These are phyloP conservation scores for Fusarium staphyleae DNA, from an alignment of 2,329 filamentous ascomycete species.

Conservation along the genomic window DNA sequence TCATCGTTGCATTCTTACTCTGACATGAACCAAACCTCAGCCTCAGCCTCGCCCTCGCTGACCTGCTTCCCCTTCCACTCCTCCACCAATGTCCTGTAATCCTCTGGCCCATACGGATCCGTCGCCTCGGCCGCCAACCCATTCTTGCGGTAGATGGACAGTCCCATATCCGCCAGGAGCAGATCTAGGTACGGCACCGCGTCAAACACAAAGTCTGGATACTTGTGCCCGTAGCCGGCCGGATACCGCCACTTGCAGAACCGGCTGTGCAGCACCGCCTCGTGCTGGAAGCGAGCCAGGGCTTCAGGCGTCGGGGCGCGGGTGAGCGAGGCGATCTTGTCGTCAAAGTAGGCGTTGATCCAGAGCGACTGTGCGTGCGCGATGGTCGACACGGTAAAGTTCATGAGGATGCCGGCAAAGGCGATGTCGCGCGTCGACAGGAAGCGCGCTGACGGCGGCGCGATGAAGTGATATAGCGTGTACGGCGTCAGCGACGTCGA, in stretches of 20 bases:
- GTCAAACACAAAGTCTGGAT: slow-evolving; percentile 79
- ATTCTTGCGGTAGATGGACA: slow-evolving; percentile 63
- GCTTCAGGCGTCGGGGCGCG: slow-evolving; percentile 38
- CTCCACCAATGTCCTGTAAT: slow-evolving; percentile 61
- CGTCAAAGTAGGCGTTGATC: slow-evolving; percentile 68
- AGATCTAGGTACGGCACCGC: slow-evolving; percentile 75
- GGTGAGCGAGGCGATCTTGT: slow-evolving; percentile 37
- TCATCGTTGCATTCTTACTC: background rate
- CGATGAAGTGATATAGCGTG: slow-evolving; percentile 56
- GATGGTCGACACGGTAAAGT: slow-evolving; percentile 52
- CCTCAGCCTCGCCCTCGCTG: background rate
- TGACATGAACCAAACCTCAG: background rate
- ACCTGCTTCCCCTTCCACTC: slow-evolving; percentile 56
- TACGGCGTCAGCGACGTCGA: slow-evolving; percentile 42
- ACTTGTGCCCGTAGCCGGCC: slow-evolving; percentile 66
- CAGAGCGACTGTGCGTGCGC: slow-evolving; percentile 63
- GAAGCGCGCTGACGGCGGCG: slow-evolving; percentile 50
- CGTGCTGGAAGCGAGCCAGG: slow-evolving; percentile 54
- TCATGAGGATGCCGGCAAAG: slow-evolving; percentile 55
- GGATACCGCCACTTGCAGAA: slow-evolving; percentile 76
- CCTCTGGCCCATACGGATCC: slow-evolving; percentile 64
- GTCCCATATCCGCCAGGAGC: slow-evolving; percentile 69
- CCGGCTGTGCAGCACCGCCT: slow-evolving; percentile 69
- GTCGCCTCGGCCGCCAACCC: slow-evolving; percentile 60
- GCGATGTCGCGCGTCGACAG: slow-evolving; percentile 50